phyloP scores from a whole-genome alignment of 73 alveolate genomes.

The Tetrahymena thermophila region DNA sequence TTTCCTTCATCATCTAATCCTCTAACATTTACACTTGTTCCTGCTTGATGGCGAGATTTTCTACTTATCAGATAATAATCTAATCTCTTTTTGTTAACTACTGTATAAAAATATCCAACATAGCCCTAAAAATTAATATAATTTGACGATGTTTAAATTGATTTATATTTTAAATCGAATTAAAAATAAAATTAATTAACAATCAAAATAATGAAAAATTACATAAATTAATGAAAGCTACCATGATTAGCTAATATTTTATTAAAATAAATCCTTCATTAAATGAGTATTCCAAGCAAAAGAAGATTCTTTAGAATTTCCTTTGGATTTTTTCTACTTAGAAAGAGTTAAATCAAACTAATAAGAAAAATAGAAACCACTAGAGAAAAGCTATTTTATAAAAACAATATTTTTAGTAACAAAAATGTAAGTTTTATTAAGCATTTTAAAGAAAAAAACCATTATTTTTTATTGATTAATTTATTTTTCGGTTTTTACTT shows the following conservation, averaged over 20 bases:
- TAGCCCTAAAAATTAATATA: background rate
- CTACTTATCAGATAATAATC: conserved; percentile 76
- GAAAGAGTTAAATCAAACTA: background rate
- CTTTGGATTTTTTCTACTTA: background rate
- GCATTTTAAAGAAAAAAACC: background rate
- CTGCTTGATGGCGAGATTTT: conserved; percentile 75
- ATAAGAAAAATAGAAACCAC: conserved; percentile 16
- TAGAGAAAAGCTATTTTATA: background rate
- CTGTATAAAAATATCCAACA: conserved; percentile 8
- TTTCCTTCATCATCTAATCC: conserved; percentile 94
- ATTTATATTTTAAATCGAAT: no score
- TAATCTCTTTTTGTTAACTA: background rate
- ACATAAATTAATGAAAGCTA: conserved; percentile 1
- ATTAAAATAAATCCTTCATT: background rate
- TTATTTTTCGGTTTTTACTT: background rate
- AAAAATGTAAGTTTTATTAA: background rate
- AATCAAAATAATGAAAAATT: background rate
- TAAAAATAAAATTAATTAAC: background rate
- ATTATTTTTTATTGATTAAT: background rate
- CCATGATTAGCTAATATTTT: conserved; percentile 3
- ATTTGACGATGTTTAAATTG: no score
- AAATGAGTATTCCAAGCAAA: conserved; percentile 33
- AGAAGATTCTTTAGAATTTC: background rate
- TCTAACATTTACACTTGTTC: conserved; percentile 88
- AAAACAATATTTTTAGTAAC: background rate